Conservation (phyloP, 2,329 filamentous ascomycete genomes). For the Claviceps capensis region DNA sequence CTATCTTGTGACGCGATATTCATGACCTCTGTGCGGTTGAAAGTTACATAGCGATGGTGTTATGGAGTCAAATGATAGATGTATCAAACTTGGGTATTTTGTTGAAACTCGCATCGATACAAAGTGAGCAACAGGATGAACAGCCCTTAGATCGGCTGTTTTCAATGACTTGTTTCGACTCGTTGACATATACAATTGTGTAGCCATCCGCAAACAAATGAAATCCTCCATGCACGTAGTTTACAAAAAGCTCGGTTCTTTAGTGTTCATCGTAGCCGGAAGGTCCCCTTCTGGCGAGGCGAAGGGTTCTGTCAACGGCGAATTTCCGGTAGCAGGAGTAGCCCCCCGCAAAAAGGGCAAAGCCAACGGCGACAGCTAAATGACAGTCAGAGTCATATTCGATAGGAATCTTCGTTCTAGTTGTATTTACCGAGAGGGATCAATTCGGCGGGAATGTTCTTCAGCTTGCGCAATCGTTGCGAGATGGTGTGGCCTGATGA, state of each 20-base stretch:
- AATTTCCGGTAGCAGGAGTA: constrained; percentile 81
- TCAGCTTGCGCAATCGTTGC: constrained; percentile 81
- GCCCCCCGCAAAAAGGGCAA: constrained; percentile 64
- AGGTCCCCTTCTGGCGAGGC: constrained; percentile 58
- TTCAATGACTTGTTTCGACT: constrained; percentile 5
- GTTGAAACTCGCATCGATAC: constrained; percentile 10
- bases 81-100: constrained; percentile 6
- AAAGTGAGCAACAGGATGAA: constrained; percentile 8
- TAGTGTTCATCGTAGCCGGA: constrained; percentile 21
- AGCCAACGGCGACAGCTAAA: constrained; percentile 72
- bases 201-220: constrained; percentile 3
- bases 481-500: constrained; percentile 82
- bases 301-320: constrained; percentile 79
- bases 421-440: constrained; percentile 65
- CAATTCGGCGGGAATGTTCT: constrained; percentile 86
- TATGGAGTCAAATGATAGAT: constrained; percentile 14
- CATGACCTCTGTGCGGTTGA: constrained; percentile 9
- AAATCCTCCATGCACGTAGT: constrained; percentile 3
- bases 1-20: constrained; percentile 1
- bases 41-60: constrained; percentile 33
- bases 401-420: background rate
- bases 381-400: constrained; percentile 1
- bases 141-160: constrained; percentile 4
- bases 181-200: constrained; percentile 10
- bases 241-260: constrained; percentile 1